Percentiles rank a stretch among this genome's conserved stretches.
Conservation (phyloP, 2,329 filamentous ascomycete species). For the Myriosclerotinia scirpicola region DNA sequence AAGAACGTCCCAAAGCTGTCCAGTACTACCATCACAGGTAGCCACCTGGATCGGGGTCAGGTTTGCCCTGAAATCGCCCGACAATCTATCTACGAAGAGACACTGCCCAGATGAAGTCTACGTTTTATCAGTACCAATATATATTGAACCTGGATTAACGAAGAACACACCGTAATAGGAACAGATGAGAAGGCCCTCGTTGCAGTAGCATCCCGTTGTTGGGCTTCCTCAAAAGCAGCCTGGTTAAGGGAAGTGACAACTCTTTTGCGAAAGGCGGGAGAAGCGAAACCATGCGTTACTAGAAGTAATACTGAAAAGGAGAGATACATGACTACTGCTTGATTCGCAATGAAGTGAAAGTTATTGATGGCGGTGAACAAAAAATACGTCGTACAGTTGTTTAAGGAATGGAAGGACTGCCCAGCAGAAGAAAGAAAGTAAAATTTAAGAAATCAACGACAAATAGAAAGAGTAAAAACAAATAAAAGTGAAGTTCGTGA, state of each 20-base stretch:
- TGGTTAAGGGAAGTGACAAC: conserved; percentile 20
- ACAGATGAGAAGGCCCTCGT: conserved; percentile 44
- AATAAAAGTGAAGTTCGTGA: background rate
- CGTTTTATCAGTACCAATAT: background rate
- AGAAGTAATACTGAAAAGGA: conserved; percentile 13
- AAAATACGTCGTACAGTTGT: background rate
- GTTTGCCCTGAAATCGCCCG: conserved; percentile 49
- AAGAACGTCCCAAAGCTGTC: conserved; percentile 48
- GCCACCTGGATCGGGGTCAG: conserved; percentile 46
- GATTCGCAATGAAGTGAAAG: background rate
- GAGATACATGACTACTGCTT: conserved; percentile 10
- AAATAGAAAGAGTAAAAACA: background rate
- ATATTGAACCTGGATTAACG: background rate
- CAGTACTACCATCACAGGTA: conserved; percentile 43
- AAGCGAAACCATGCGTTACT: conserved; percentile 10
- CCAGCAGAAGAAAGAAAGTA: conserved; percentile 12
- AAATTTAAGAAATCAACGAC: background rate
- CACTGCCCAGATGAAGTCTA: conserved; percentile 43
- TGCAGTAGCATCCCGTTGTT: conserved; percentile 45
- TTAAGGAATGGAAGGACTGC: conserved; percentile 13
- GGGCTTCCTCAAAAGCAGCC: conserved; percentile 46
- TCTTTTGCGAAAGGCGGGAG: conserved; percentile 5
- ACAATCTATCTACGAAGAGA: conserved; percentile 47
- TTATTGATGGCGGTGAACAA: background rate
- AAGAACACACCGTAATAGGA: conserved; percentile 43